phyloP scores from a whole-genome alignment of 2,329 filamentous ascomycete genomes.

The Xylaria sp. region DNA sequence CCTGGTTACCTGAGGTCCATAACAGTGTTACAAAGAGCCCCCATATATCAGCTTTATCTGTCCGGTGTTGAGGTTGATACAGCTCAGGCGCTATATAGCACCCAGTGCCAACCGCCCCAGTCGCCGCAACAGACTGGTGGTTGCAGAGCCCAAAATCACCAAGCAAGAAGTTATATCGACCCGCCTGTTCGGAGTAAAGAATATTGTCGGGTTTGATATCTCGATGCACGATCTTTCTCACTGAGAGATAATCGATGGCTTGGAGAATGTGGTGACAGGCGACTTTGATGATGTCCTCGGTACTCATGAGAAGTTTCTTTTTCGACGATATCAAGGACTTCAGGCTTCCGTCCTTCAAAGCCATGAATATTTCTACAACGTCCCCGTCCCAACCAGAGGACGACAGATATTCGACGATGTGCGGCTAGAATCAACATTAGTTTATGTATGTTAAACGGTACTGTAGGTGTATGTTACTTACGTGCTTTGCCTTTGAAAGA shows the following conservation, averaged over 20 bases:
- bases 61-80: neutral
- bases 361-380: neutral
- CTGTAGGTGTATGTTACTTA: neutral
- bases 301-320: neutral
- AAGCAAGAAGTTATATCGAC: neutral
- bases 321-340: neutral
- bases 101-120: neutral
- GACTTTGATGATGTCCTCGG: neutral
- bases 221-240: neutral
- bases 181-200: neutral
- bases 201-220: slow-evolving; percentile 16
- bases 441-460: accelerated
- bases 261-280: slow-evolving; percentile 8
- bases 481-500: neutral
- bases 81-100: slow-evolving; percentile 8
- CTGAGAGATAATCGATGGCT: neutral
- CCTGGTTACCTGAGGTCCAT: neutral
- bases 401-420: slow-evolving; percentile 9
- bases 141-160: slow-evolving; percentile 13
- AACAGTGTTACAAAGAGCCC: slow-evolving; percentile 14
- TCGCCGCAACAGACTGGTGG: neutral
- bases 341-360: neutral
- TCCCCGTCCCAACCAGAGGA: neutral
- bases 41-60: slow-evolving; percentile 13
- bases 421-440: neutral